Evolutionary conservation across 2,329 filamentous ascomycete genomes (phyloP), one percentile per base, ranked within the genome.

Genomic region (Fusarium tjaetaba): DNA sequence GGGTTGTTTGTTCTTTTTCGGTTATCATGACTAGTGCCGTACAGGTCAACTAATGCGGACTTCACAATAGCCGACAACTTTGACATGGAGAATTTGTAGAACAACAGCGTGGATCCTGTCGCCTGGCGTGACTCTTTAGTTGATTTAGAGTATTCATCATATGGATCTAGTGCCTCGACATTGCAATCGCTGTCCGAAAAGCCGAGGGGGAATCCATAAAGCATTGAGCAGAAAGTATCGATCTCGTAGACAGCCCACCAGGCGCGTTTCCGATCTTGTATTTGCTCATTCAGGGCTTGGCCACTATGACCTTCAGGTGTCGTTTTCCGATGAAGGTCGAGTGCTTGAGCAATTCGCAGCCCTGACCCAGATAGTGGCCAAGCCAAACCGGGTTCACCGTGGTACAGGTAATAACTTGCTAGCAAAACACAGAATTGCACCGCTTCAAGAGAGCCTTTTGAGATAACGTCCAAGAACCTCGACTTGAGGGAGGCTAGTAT

Each of bases 171-270:
- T 4, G 34, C 1, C 0, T 28, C 24, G 7, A 39, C 10, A 4
- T 39, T 38, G 7, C 32, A 53, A 22, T 53, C 51, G 0, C 14
- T 4, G 2, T 53, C 81, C 0, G 69, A 68, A 20, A 83, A 82
- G 11, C 76, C 75, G 2, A 70, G 59, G 1, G 82, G 82, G 46
- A 81, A 83, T 3, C 83, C 82, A 42, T 84, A 84, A 1, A 81
- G 75, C 77, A 84, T 83, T 0, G 82, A 83, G 60, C 81, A 83
- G 28, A 83, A 82, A 0, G 81, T 82, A 42, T 84, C 83, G 3
- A 83, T 80, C 55, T 84, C 83, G 42, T 84, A 82, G 1, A 84
- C 79, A 2, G 83, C 82, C 81, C 82, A 84, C 83, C 82, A 84
- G 15, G 81, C 81, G 1, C 82, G 78, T 24, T 84, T 83, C 18